A percentile compares a stretch with the other conserved stretches of the same genome.
phyloP scores from a whole-genome alignment of 306 rosid genomes.

The Pterocarpus santalinus region DNA sequence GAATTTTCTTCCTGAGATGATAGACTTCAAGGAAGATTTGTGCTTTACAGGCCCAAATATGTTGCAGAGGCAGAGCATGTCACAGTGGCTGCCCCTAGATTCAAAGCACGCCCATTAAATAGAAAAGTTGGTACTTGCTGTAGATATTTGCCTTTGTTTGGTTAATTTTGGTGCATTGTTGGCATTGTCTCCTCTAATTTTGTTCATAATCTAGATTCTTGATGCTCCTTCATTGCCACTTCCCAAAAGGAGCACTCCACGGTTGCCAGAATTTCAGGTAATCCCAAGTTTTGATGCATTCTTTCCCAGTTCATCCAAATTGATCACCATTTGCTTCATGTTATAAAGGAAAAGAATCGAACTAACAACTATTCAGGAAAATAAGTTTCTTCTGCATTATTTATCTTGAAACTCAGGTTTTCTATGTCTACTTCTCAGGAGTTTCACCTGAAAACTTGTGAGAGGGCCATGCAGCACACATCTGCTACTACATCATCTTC shows the following conservation, averaged over 20 bases:
- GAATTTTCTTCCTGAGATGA: slow-evolving; percentile 14
- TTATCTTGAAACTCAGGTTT: slow-evolving; percentile 42
- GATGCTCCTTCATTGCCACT: slow-evolving; percentile 89
- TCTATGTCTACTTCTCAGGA: slow-evolving; percentile 61
- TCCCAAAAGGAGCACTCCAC: slow-evolving; percentile 82
- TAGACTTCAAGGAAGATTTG: slow-evolving; percentile 31
- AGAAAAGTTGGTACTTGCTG: slow-evolving; percentile 73
- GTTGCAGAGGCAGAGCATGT: slow-evolving; percentile 59
- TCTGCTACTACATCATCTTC: slow-evolving; percentile 66
- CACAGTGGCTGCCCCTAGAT: slow-evolving; percentile 58
- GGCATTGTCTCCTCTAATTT: slow-evolving; percentile 42
- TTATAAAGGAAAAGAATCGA: slow-evolving; percentile 22
- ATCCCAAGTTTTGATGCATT: slow-evolving; percentile 41
- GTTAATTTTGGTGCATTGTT: slow-evolving; percentile 29
- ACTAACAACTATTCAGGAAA: slow-evolving; percentile 28
- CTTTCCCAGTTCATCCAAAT: slow-evolving; percentile 5
- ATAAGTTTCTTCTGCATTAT: slow-evolving; percentile 14
- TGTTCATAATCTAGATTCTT: slow-evolving; percentile 69
- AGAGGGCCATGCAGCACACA: slow-evolving; percentile 85
- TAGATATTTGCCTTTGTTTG: slow-evolving; percentile 30
- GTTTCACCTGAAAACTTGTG: slow-evolving; percentile 81
- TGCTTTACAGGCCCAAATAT: slow-evolving; percentile 67
- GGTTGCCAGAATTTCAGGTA: slow-evolving; percentile 90
- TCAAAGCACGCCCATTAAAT: slow-evolving; percentile 99
- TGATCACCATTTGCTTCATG: not conserved